phyloP scores from a whole-genome alignment of 2,329 filamentous ascomycete species.

The Thelonectria rubi region DNA sequence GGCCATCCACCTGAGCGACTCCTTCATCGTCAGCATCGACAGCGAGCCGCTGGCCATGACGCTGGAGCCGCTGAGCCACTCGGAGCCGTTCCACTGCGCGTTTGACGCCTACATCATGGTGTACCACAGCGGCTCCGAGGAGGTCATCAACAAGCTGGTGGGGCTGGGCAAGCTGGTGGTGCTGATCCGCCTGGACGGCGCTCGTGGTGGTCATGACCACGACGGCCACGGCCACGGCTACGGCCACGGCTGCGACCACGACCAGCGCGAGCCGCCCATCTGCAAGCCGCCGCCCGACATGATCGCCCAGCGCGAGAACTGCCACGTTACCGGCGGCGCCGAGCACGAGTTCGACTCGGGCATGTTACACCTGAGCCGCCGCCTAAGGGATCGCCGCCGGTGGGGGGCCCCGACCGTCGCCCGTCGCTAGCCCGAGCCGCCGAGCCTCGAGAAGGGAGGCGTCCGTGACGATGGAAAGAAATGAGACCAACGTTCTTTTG shows the following conservation, averaged over 20 bases:
- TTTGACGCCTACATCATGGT: slow-evolving; percentile 5
- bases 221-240: too few relatives aligned
- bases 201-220: too few relatives aligned
- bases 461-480: too few relatives aligned
- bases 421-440: neutral
- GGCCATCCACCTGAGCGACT: neutral
- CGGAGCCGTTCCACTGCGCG: neutral
- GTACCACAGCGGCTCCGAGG: neutral
- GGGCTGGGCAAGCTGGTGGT: neutral
- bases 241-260: too few relatives aligned
- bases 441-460: neutral
- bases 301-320: slow-evolving; percentile 4
- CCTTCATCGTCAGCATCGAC: slow-evolving; percentile 1
- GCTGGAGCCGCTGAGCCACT: neutral
- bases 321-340: neutral
- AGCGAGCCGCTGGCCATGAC: neutral
- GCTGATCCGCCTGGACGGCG: neutral
- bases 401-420: neutral
- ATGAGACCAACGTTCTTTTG: too few relatives aligned
- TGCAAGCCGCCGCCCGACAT: neutral
- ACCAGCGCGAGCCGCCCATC: neutral
- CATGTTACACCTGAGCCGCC: neutral
- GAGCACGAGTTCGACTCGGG: neutral
- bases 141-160: slow-evolving; percentile 2
- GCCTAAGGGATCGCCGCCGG: slow-evolving; percentile 1